These are phyloP conservation scores for Aspergillus udagawae DNA, from an alignment of 2,329 filamentous ascomycete species.

Conservation along the genomic window DNA sequence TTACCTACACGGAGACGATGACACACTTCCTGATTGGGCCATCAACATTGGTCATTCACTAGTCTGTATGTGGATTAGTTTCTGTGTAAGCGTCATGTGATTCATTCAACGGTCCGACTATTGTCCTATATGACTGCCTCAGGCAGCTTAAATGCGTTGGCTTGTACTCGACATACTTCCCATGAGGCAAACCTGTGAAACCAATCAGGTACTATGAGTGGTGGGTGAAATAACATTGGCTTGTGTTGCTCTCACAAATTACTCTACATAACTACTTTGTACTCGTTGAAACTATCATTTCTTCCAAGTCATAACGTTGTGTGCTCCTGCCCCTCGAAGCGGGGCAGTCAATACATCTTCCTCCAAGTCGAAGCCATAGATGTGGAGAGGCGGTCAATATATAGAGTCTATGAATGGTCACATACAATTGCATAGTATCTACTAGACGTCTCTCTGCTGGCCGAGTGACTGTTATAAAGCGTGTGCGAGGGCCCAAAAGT, in stretches of 20 bases:
- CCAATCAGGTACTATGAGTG: not conserved
- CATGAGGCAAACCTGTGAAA: not conserved
- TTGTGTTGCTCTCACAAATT: not conserved
- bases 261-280: not conserved
- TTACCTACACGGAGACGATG: not conserved
- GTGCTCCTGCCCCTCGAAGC: not conserved
- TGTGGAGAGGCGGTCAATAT: not conserved
- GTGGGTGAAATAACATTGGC: not conserved
- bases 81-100: not conserved
- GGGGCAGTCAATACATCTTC: not conserved
- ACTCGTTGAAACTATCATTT: not conserved
- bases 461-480: too few species aligned
- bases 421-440: not conserved
- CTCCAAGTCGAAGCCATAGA: not conserved
- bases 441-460: not conserved
- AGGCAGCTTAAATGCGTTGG: not conserved
- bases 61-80: not conserved
- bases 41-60: not conserved
- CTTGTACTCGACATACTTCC: not conserved
- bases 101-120: not conserved
- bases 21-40: not conserved
- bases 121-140: not conserved
- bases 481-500: too few species aligned
- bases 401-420: not conserved
- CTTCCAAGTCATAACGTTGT: not conserved